Percentiles rank a stretch among this genome's conserved stretches.
phyloP scores from a whole-genome alignment of 169 alveolate species.

The Nephromyces sp. region DNA sequence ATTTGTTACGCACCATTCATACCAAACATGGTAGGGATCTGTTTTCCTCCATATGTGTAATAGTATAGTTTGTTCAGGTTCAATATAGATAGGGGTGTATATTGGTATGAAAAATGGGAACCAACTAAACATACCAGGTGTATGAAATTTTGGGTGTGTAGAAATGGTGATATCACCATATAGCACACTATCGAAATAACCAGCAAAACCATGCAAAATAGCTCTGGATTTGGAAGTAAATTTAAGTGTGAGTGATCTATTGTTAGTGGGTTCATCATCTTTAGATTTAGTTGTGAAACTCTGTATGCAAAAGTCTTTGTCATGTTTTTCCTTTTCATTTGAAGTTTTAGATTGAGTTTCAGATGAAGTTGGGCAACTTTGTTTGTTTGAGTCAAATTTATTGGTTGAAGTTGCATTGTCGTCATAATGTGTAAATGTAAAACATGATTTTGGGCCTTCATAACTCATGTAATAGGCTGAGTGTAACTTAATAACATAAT shows the following conservation, averaged over 20 bases:
- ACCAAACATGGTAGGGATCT: constrained; percentile 58
- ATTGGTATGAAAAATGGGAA: constrained; percentile 71
- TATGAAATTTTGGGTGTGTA: constrained; percentile 52
- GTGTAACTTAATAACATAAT: constrained; percentile 1
- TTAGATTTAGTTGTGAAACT: no score
- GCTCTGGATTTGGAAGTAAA: background rate
- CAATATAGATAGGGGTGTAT: constrained; percentile 41
- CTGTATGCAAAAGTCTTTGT: no score
- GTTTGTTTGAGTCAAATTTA: background rate
- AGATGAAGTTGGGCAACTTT: background rate
- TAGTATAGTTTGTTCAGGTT: constrained; percentile 23
- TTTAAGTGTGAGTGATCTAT: background rate
- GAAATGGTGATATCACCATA: constrained; percentile 45
- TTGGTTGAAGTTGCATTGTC: no score
- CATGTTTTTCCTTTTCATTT: no score
- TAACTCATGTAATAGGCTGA: background rate
- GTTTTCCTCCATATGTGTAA: constrained; percentile 53
- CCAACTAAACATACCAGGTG: constrained; percentile 65
- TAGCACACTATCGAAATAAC: constrained; percentile 57
- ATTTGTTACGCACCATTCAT: constrained; percentile 53
- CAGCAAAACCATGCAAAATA: constrained; percentile 62
- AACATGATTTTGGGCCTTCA: constrained; percentile 10
- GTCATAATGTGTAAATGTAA: constrained; percentile 13
- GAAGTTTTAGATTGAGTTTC: no score
- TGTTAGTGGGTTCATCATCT: background rate